phyloP scores from a whole-genome alignment of 331 rosid genomes.

The Prunus yedoensis region DNA sequence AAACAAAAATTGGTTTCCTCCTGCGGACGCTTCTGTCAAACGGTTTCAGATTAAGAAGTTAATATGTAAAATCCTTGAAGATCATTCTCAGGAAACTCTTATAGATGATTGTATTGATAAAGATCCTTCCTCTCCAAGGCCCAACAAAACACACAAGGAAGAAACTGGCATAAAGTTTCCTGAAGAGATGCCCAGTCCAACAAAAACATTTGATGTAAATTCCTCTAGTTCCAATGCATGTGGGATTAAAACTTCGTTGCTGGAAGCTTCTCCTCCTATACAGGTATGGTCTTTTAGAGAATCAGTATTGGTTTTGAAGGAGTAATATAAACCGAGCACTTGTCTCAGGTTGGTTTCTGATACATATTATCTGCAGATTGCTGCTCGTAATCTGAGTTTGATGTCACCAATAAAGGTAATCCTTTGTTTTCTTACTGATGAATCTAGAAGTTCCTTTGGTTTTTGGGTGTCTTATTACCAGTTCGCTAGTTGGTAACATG shows the following conservation, averaged over 20 bases:
- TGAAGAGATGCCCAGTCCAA: conserved; percentile 18
- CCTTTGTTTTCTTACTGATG: conserved; percentile 13
- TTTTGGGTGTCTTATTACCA: background rate
- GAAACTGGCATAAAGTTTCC: conserved; percentile 26
- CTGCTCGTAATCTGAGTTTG: conserved; percentile 21
- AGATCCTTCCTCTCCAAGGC: conserved; percentile 23
- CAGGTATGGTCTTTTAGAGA: conserved; percentile 27
- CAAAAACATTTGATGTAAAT: conserved; percentile 6
- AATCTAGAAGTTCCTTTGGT: background rate
- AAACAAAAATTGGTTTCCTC: conserved; percentile 56
- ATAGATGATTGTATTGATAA: conserved; percentile 28
- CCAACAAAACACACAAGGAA: background rate
- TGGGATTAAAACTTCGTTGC: conserved; percentile 26
- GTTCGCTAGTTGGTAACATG: background rate
- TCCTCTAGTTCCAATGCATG: conserved; percentile 22
- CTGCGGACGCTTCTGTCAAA: conserved; percentile 69
- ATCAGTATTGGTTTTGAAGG: conserved; percentile 24
- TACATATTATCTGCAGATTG: conserved; percentile 23
- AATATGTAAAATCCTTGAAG: conserved; percentile 41
- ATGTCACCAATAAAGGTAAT: conserved; percentile 55
- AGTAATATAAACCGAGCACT: conserved; percentile 16
- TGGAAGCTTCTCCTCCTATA: conserved; percentile 27
- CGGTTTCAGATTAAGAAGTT: conserved; percentile 43
- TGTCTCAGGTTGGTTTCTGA: conserved; percentile 24
- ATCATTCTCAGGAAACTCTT: conserved; percentile 29